Conservation (phyloP, 176 grass and related monocot genomes). For the Oryza officinalis region DNA sequence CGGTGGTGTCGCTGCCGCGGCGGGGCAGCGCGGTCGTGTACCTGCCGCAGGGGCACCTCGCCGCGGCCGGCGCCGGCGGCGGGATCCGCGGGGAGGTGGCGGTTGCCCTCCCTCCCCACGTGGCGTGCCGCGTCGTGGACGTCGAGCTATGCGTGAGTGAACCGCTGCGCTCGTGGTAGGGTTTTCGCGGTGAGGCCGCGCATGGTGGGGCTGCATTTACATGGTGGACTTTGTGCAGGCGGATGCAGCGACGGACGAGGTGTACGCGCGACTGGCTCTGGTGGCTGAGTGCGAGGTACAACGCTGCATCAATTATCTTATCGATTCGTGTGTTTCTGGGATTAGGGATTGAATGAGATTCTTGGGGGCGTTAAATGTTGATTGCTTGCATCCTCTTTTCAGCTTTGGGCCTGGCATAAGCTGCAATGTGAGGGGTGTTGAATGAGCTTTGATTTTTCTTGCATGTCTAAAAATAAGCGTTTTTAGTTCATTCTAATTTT, state of each 20-base stretch:
- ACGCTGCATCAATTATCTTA: not conserved
- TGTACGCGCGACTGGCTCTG: slow-evolving; percentile 80
- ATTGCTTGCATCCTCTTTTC: slow-evolving; percentile 13
- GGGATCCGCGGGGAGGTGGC: slow-evolving; percentile 30
- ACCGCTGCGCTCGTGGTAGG: not conserved
- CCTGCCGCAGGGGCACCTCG: slow-evolving; percentile 95
- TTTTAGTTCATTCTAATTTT: not conserved
- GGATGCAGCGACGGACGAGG: slow-evolving; percentile 88
- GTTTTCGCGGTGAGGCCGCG: not conserved
- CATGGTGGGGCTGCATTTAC: not conserved
- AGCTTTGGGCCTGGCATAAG: not conserved
- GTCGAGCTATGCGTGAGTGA: slow-evolving; percentile 86
- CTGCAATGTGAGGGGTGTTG: not conserved
- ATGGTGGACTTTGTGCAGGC: slow-evolving; percentile 57
- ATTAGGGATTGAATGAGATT: not conserved
- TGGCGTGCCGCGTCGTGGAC: slow-evolving; percentile 81
- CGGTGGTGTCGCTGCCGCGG: slow-evolving; percentile 71
- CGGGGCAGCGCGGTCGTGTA: slow-evolving; percentile 85
- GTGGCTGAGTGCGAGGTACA: slow-evolving; percentile 76
- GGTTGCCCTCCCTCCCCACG: slow-evolving; percentile 68
- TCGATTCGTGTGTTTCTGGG: not conserved
- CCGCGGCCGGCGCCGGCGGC: slow-evolving; percentile 42
- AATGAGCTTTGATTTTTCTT: slow-evolving; percentile 18
- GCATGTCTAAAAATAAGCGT: slow-evolving; percentile 1
- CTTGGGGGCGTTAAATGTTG: not conserved